These are phyloP conservation scores for Citrus reticulata DNA, from an alignment of 345 rosid species.

Conservation along the genomic window DNA sequence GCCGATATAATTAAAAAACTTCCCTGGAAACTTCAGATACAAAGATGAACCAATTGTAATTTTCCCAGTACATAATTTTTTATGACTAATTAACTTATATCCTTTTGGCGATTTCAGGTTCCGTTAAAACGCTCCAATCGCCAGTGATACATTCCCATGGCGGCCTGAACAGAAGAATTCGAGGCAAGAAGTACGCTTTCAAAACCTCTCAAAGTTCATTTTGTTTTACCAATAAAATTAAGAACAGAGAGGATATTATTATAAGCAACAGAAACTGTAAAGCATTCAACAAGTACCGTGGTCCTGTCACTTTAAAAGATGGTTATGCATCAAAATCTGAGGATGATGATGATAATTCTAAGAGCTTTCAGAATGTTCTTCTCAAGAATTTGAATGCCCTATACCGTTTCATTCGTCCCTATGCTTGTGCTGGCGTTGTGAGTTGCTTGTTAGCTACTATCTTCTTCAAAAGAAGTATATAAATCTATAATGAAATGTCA, in stretches of 20 bases:
- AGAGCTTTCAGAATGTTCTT: neutral
- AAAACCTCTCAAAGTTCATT: neutral
- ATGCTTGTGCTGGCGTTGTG: conserved; percentile 31
- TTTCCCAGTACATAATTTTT: too few species aligned
- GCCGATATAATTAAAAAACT: too few species aligned
- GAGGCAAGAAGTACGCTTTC: neutral
- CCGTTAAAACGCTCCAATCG: neutral
- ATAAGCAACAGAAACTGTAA: neutral
- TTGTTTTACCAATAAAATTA: neutral
- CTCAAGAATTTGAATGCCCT: neutral
- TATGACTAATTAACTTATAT: too few species aligned
- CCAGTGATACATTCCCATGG: neutral
- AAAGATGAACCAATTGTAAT: too few species aligned
- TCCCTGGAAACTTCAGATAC: too few species aligned
- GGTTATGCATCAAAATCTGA: neutral
- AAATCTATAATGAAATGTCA: neutral
- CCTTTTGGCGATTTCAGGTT: neutral
- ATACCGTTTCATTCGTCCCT: conserved; percentile 26
- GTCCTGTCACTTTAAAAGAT: neutral
- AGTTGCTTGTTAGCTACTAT: neutral
- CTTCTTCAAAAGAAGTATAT: neutral
- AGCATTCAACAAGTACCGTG: neutral
- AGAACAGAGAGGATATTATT: too few species aligned
- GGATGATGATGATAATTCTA: neutral
- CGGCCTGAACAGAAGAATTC: neutral